phyloP scores from a whole-genome alignment of 23 red algal species.

The Chondrus crispus region DNA sequence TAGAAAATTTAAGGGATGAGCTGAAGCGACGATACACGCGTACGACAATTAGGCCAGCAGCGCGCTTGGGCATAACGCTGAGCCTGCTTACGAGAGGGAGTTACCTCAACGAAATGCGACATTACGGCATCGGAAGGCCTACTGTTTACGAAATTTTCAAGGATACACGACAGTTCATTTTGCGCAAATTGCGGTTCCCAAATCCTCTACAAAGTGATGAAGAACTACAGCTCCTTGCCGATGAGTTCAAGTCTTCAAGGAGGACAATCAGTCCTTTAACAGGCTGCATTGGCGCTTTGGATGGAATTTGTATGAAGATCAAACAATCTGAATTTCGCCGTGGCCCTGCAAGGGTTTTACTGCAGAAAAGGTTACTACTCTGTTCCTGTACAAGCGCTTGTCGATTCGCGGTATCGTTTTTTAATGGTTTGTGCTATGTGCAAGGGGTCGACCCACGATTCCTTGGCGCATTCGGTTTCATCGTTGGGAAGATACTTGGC shows the following conservation, averaged over 20 bases:
- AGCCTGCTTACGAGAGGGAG: background rate
- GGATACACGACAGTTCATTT: background rate
- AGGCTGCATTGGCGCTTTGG: background rate
- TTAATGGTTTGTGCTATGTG: background rate
- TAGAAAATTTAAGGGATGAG: too few species aligned
- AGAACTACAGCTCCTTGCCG: background rate
- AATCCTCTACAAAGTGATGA: background rate
- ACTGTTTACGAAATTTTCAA: background rate
- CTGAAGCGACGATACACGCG: background rate
- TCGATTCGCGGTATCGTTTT: background rate
- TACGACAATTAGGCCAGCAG: background rate
- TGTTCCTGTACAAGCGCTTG: background rate
- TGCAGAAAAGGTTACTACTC: slow-evolving; percentile 7
- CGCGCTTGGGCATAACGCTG: background rate
- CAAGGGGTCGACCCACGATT: background rate
- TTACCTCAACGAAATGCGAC: background rate
- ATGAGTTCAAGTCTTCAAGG: background rate
- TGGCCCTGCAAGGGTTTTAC: background rate
- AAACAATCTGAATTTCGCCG: background rate
- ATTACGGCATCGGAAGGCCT: background rate
- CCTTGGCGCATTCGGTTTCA: background rate
- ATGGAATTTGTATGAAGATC: background rate
- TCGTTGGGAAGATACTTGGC: background rate
- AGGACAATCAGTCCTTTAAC: background rate
- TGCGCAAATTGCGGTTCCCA: background rate